Conservation (phyloP, 257 asterid genomes). For the Solanum pimpinellifolium region DNA sequence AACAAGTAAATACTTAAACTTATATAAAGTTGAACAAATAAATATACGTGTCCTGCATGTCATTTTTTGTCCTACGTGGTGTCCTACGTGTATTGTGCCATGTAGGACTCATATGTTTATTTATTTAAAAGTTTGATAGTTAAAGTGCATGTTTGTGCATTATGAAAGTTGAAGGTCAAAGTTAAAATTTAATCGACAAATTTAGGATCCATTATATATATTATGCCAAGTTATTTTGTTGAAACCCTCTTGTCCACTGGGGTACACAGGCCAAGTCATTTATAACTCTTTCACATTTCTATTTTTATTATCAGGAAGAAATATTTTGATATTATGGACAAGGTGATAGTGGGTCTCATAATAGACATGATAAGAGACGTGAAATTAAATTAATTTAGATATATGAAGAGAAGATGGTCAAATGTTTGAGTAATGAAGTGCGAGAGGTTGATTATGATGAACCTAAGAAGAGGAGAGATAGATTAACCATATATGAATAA, state of each 20-base stretch:
- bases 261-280: not conserved
- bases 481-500: no score
- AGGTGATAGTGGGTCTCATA: not conserved
- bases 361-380: not conserved
- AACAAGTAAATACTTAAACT: accelerated
- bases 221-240: not conserved
- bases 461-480: accelerated
- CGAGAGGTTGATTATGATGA: not conserved
- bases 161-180: no score
- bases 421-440: accelerated
- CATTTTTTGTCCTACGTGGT: no score
- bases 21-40: no score
- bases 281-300: not conserved
- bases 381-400: not conserved
- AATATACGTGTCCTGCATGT: no score
- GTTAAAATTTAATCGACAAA: accelerated
- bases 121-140: no score
- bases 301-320: no score
- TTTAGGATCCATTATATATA: accelerated
- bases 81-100: no score
- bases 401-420: no score
- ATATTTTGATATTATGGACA: no score
- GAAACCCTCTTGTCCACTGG: not conserved
- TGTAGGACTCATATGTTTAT: no score
- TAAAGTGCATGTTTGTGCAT: no score